Evolutionary conservation across 371 early-diverging fungal genomes (phyloP).

Genomic region (Syncephalastrum sp.): DNA sequence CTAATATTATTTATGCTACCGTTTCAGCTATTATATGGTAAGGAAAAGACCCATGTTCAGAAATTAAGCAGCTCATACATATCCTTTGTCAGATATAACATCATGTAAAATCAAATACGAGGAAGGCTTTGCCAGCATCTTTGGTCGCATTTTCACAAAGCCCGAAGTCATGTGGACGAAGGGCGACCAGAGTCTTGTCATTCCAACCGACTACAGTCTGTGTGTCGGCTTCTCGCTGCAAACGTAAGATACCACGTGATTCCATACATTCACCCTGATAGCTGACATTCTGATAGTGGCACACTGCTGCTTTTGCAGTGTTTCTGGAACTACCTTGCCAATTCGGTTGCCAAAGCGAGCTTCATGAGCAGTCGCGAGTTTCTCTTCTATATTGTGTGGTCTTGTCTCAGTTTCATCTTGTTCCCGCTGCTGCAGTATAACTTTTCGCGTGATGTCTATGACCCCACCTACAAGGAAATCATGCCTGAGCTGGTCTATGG

Average conservation of each 20-base stretch:
- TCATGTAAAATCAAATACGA: constrained; percentile 49
- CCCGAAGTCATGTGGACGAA: constrained; percentile 46
- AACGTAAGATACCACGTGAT: constrained; percentile 27
- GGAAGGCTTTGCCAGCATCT: constrained; percentile 40
- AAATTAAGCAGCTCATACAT: not conserved
- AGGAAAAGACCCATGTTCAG: not conserved
- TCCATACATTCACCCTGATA: not conserved
- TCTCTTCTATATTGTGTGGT: constrained; percentile 47
- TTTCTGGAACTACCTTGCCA: constrained; percentile 57
- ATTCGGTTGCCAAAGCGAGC: constrained; percentile 41
- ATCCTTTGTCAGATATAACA: constrained; percentile 22
- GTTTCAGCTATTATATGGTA: constrained; percentile 47
- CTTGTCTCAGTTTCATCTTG: constrained; percentile 25
- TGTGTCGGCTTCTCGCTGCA: constrained; percentile 44
- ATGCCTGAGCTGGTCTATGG: constrained; percentile 50
- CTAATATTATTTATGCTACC: constrained; percentile 46
- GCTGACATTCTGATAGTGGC: constrained; percentile 23
- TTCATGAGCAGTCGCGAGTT: constrained; percentile 57
- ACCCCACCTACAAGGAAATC: constrained; percentile 43
- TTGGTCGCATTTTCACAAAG: constrained; percentile 33
- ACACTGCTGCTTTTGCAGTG: constrained; percentile 49
- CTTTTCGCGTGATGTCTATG: constrained; percentile 38
- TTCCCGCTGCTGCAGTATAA: constrained; percentile 48
- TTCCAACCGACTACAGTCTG: constrained; percentile 35
- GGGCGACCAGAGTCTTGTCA: constrained; percentile 29